phyloP scores from a whole-genome alignment of 441 rosid genomes.

The Populus trichocarpa region DNA sequence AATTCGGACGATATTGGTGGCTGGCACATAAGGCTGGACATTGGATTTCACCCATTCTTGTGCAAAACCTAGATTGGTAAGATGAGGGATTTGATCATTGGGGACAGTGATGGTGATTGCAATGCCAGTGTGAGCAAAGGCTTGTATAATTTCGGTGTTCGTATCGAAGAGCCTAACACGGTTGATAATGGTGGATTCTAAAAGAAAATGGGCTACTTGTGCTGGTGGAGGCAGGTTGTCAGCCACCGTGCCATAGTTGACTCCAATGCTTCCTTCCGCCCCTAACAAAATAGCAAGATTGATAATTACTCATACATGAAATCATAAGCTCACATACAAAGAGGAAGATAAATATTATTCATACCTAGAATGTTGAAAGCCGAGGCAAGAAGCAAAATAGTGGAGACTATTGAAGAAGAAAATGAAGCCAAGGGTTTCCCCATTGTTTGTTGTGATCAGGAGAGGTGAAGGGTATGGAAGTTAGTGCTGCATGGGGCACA shows the following conservation, averaged over 20 bases:
- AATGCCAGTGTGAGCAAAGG: slow-evolving; percentile 62
- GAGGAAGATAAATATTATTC: not conserved
- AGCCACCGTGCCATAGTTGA: slow-evolving; percentile 73
- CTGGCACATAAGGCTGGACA: slow-evolving; percentile 53
- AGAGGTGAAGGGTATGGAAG: slow-evolving; percentile 9
- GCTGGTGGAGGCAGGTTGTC: slow-evolving; percentile 70
- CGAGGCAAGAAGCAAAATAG: slow-evolving; percentile 20
- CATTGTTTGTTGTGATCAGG: slow-evolving; percentile 1
- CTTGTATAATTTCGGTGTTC: slow-evolving; percentile 45
- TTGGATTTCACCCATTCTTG: slow-evolving; percentile 55
- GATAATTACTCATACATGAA: not conserved
- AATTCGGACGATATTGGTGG: slow-evolving; percentile 64
- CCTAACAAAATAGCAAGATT: slow-evolving; percentile 20
- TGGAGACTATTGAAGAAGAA: slow-evolving; percentile 6
- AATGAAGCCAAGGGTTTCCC: slow-evolving; percentile 13
- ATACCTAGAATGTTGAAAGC: slow-evolving; percentile 27
- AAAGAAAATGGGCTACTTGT: slow-evolving; percentile 61
- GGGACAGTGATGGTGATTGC: slow-evolving; percentile 61
- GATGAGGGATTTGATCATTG: slow-evolving; percentile 61
- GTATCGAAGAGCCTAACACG: slow-evolving; percentile 67
- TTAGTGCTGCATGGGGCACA: not conserved
- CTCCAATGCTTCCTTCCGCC: slow-evolving; percentile 49
- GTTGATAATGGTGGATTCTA: slow-evolving; percentile 56
- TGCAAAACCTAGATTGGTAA: slow-evolving; percentile 48
- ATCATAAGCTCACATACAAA: not conserved